A percentile compares a stretch with the other conserved stretches of the same genome.
Evolutionary conservation across 2,329 filamentous ascomycete genomes (phyloP).

Genomic region (Pseudogymnoascus sp.): DNA sequence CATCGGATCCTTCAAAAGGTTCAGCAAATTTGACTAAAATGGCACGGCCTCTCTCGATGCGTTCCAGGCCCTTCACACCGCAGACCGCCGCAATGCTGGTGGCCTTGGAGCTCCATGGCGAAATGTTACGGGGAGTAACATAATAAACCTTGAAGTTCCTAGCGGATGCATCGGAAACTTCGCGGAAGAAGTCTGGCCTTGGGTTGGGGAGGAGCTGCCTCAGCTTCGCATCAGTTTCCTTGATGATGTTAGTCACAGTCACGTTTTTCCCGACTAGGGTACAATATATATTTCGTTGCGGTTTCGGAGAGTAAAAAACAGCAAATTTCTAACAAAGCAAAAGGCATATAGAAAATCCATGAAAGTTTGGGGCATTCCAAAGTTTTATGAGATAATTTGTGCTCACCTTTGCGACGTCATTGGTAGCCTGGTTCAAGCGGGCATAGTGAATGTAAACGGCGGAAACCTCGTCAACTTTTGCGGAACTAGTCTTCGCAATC

Average conservation of each 20-base stretch:
- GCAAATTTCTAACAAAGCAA: not conserved
- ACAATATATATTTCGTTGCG: not conserved
- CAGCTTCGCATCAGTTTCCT: conserved; percentile 21
- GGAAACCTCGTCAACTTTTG: conserved; percentile 21
- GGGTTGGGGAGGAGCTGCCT: conserved; percentile 21
- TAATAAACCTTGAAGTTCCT: conserved; percentile 36
- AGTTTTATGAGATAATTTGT: not conserved
- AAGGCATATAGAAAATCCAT: not conserved
- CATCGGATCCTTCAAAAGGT: conserved; percentile 37
- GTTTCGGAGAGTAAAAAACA: conserved; percentile 8
- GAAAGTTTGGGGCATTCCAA: not conserved
- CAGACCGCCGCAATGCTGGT: conserved; percentile 91
- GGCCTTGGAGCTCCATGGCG: conserved; percentile 95
- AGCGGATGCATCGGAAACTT: conserved; percentile 1
- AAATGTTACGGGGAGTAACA: conserved; percentile 75
- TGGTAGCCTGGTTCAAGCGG: conserved; percentile 19
- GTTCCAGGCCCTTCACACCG: conserved; percentile 62
- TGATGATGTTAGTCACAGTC: conserved; percentile 13
- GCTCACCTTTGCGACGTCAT: conserved; percentile 15
- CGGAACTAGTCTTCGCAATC: conserved; percentile 14
- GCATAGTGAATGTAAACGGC: conserved; percentile 27
- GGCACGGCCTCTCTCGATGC: conserved; percentile 80
- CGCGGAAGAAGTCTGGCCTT: not conserved
- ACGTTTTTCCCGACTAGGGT: not conserved
- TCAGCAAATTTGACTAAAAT: conserved; percentile 58